Percentiles rank a stretch among this genome's conserved stretches.
These are phyloP conservation scores for Amanita subjunquillea DNA, from an alignment of 768 basidiomycete genomes.

Conservation along the genomic window DNA sequence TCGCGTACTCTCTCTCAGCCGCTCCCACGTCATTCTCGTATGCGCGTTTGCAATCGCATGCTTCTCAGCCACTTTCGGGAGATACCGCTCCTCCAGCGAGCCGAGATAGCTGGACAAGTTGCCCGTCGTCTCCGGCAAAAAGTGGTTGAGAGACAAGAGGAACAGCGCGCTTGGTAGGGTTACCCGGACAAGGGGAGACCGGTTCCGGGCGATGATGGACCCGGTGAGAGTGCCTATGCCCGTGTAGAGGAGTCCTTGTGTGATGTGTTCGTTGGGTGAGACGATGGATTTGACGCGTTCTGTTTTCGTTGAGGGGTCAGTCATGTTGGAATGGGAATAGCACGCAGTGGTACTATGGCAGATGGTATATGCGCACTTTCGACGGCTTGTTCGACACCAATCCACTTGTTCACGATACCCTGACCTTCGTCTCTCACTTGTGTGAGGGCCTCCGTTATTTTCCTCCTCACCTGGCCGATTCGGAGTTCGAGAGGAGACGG, in stretches of 20 bases:
- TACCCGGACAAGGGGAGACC: conserved; percentile 56
- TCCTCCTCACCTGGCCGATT: conserved; percentile 61
- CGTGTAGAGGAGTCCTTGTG: conserved; percentile 85
- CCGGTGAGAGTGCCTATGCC: conserved; percentile 83
- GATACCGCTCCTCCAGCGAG: conserved; percentile 59
- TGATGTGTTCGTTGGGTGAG: conserved; percentile 72
- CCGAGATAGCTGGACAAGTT: conserved; percentile 62
- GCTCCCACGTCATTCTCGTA: conserved; percentile 46
- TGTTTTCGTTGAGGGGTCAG: conserved; percentile 17
- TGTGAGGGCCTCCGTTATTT: conserved; percentile 42
- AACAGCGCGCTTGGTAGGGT: conserved; percentile 71
- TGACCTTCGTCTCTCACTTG: conserved; percentile 62
- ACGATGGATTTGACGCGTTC: conserved; percentile 78
- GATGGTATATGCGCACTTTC: conserved; percentile 45
- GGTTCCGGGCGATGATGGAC: conserved; percentile 77
- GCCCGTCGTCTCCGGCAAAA: conserved; percentile 73
- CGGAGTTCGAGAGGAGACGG: conserved; percentile 69
- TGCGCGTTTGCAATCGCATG: conserved; percentile 59
- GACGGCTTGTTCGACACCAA: conserved; percentile 73
- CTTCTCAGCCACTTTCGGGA: conserved; percentile 58
- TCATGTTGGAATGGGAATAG: background rate
- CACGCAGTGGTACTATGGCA: background rate
- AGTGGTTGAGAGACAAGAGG: conserved; percentile 61
- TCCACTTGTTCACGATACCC: conserved; percentile 69
- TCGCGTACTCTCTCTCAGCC: conserved; percentile 39